Evolutionary conservation across 805 yeast species (phyloP).

Genomic region (Candida koratica): DNA sequence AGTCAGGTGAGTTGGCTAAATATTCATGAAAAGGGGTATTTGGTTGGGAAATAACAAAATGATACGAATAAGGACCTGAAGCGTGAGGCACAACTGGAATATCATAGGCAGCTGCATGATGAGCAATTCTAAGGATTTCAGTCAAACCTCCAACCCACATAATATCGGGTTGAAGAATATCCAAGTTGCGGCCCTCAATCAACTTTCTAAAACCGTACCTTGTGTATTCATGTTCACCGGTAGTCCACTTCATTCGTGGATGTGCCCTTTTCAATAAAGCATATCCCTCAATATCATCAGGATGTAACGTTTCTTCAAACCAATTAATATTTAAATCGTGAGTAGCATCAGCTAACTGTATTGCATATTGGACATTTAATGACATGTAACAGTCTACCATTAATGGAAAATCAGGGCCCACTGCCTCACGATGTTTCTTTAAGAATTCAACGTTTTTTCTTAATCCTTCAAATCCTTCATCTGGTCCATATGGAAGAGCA

Average conservation of each 20-base stretch:
- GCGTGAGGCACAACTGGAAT: slow-evolving; percentile 54
- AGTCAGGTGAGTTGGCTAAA: slow-evolving; percentile 48
- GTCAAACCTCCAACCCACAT: slow-evolving; percentile 56
- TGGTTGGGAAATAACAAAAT: slow-evolving; percentile 45
- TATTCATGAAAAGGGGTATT: slow-evolving; percentile 53
- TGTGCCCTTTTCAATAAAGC: slow-evolving; percentile 44
- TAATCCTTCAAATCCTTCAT: slow-evolving; percentile 46
- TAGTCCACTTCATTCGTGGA: slow-evolving; percentile 47
- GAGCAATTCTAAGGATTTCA: slow-evolving; percentile 43
- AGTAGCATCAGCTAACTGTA: slow-evolving; percentile 43
- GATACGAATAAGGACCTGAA: slow-evolving; percentile 51
- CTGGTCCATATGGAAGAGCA: slow-evolving; percentile 49
- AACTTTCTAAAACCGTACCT: slow-evolving; percentile 49
- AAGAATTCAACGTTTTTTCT: slow-evolving; percentile 45
- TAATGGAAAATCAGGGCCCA: slow-evolving; percentile 50
- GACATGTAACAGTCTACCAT: slow-evolving; percentile 56
- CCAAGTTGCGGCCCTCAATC: slow-evolving; percentile 46
- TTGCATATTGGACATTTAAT: slow-evolving; percentile 44
- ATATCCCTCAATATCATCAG: slow-evolving; percentile 49
- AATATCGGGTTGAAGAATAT: slow-evolving; percentile 48
- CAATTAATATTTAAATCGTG: slow-evolving; percentile 47
- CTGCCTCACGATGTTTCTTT: slow-evolving; percentile 39
- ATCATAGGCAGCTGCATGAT: slow-evolving; percentile 51
- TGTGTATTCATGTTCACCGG: slow-evolving; percentile 53
- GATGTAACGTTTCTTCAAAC: slow-evolving; percentile 51